These are phyloP conservation scores for Podila epicladia DNA, from an alignment of 192 early-diverging fungal genomes.

Conservation along the genomic window DNA sequence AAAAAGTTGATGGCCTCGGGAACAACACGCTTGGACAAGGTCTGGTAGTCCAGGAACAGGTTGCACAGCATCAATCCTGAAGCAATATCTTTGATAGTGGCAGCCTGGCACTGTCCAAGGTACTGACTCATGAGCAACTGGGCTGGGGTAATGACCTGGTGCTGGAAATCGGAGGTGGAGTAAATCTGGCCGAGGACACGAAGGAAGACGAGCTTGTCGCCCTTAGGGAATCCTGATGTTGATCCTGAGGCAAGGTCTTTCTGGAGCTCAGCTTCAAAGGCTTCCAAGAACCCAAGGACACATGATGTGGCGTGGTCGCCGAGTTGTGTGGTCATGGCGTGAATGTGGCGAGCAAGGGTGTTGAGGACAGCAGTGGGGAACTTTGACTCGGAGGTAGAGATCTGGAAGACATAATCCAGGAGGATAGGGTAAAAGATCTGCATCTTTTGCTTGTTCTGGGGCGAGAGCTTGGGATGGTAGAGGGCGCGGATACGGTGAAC, in stretches of 20 bases:
- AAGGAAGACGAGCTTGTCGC: slow-evolving; percentile 72
- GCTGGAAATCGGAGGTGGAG: slow-evolving; percentile 93
- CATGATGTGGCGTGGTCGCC: slow-evolving; percentile 66
- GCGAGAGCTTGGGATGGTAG: slow-evolving; percentile 84
- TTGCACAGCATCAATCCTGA: slow-evolving; percentile 84
- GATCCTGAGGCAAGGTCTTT: slow-evolving; percentile 33
- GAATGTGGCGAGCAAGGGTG: slow-evolving; percentile 67
- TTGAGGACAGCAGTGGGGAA: slow-evolving; percentile 61
- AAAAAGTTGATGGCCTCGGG: slow-evolving; percentile 82
- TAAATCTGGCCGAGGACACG: slow-evolving; percentile 80
- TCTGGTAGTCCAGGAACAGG: slow-evolving; percentile 70
- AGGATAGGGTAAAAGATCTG: slow-evolving; percentile 71
- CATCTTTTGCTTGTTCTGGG: slow-evolving; percentile 84
- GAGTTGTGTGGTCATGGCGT: slow-evolving; percentile 69
- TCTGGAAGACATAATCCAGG: slow-evolving; percentile 73
- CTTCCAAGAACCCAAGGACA: slow-evolving; percentile 61
- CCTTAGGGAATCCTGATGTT: slow-evolving; percentile 54
- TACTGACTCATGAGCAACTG: slow-evolving; percentile 83
- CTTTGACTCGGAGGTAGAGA: slow-evolving; percentile 66
- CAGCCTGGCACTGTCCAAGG: slow-evolving; percentile 71
- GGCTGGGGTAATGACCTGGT: slow-evolving; percentile 88
- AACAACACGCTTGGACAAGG: slow-evolving; percentile 75
- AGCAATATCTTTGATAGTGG: slow-evolving; percentile 66
- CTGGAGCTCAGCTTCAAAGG: slow-evolving; percentile 60
- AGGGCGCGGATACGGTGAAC: slow-evolving; percentile 85